Conservation (phyloP, 2,329 filamentous ascomycete species). For the Akanthomyces lecanii region DNA sequence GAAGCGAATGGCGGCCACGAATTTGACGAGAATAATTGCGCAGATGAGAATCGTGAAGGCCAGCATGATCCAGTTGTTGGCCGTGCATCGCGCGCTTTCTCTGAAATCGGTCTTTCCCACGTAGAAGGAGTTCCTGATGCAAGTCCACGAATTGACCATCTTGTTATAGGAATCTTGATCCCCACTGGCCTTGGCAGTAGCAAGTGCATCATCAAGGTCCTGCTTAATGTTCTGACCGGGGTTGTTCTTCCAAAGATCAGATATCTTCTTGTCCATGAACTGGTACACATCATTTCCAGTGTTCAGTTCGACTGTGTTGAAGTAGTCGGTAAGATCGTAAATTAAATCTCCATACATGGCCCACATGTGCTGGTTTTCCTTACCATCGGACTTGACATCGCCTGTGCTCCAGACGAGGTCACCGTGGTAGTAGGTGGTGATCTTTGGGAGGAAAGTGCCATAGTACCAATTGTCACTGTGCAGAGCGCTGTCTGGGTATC, state of each 20-base stretch:
- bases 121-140: slow-evolving; percentile 80
- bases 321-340: slow-evolving; percentile 92
- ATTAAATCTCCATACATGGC: slow-evolving; percentile 70
- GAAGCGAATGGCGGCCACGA: slow-evolving; percentile 87
- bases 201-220: slow-evolving; percentile 55
- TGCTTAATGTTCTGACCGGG: slow-evolving; percentile 74
- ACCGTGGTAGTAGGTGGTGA: slow-evolving; percentile 84
- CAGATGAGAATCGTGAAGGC: slow-evolving; percentile 83
- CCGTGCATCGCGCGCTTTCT: slow-evolving; percentile 66
- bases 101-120: slow-evolving; percentile 84
- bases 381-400: slow-evolving; percentile 61
- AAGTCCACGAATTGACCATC: slow-evolving; percentile 67
- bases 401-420: slow-evolving; percentile 67
- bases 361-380: slow-evolving; percentile 68
- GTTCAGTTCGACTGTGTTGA: slow-evolving; percentile 63
- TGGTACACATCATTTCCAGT: slow-evolving; percentile 54
- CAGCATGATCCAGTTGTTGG: slow-evolving; percentile 87
- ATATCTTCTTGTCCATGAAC: slow-evolving; percentile 68
- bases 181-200: slow-evolving; percentile 38
- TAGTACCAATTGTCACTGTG: slow-evolving; percentile 71
- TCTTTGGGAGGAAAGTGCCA: slow-evolving; percentile 67
- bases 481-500: slow-evolving; percentile 55
- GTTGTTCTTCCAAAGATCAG: slow-evolving; percentile 66
- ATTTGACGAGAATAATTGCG: slow-evolving; percentile 77
- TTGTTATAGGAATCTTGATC: slow-evolving; percentile 48